Percentiles rank a stretch among this genome's conserved stretches.
phyloP scores from a whole-genome alignment of 139 green algal species.

The Chlamydomonas sp. region DNA sequence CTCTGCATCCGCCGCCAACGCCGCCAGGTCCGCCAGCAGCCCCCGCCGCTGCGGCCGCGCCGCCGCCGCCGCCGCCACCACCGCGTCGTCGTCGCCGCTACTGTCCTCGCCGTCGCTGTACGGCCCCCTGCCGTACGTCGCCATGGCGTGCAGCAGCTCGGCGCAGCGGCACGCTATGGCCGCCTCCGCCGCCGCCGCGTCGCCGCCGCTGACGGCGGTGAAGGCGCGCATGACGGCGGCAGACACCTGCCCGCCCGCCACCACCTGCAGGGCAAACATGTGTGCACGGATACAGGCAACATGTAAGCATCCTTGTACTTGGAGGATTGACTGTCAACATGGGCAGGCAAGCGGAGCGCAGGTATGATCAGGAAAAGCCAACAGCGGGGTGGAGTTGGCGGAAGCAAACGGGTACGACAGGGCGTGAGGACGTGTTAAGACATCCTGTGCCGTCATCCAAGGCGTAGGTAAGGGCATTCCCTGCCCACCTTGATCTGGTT shows the following conservation, averaged over 20 bases:
- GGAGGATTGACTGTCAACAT: no score
- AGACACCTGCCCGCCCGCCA: neutral
- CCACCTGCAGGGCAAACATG: neutral
- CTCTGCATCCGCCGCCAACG: constrained; percentile 24
- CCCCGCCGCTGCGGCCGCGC: neutral
- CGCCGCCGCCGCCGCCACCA: neutral
- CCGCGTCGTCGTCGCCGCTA: neutral
- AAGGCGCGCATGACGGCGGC: constrained; percentile 10
- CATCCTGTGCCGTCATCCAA: neutral
- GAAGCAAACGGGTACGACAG: no score
- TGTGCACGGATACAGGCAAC: neutral
- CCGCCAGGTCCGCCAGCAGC: constrained; percentile 27
- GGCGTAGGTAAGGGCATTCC: neutral
- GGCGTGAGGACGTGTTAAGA: no score
- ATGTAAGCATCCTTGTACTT: neutral
- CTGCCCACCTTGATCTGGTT: constrained; percentile 15
- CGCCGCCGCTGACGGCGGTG: neutral
- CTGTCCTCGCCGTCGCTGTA: neutral
- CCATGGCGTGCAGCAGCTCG: constrained; percentile 41
- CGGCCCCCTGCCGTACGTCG: neutral
- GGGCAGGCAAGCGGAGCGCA: no score
- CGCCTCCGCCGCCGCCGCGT: constrained; percentile 19
- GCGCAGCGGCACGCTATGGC: constrained; percentile 28
- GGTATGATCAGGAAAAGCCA: no score
- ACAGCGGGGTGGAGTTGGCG: no score